Evolutionary conservation across 2,329 filamentous ascomycete genomes (phyloP).

Genomic region (Fusarium sp.): DNA sequence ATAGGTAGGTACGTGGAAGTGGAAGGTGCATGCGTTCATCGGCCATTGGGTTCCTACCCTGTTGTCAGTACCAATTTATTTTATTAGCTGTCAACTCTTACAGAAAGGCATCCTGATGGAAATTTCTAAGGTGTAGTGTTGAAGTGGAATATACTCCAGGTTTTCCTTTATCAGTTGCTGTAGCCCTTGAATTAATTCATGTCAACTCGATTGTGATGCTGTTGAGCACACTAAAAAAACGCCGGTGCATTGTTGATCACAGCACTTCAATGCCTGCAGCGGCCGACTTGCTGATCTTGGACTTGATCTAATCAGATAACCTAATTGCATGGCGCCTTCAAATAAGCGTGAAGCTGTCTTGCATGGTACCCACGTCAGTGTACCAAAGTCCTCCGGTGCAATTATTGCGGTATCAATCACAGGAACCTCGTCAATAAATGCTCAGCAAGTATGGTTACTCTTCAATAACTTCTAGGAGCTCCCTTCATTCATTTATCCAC

Average conservation of each 20-base stretch:
- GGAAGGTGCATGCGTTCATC: slow-evolving; percentile 18
- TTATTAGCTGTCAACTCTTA: not conserved
- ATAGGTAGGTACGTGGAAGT: slow-evolving; percentile 15
- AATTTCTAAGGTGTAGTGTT: too few relatives aligned
- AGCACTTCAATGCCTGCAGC: not conserved
- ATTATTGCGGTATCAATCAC: not conserved
- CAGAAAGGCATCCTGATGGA: not conserved
- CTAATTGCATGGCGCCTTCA: slow-evolving; percentile 3
- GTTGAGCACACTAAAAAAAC: not conserved
- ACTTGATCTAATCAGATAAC: slow-evolving; percentile 34
- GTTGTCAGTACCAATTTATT: not conserved
- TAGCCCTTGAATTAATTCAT: not conserved
- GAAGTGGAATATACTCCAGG: not conserved
- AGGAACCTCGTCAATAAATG: not conserved
- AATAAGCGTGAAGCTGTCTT: slow-evolving; percentile 4
- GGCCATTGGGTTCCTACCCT: slow-evolving; percentile 5
- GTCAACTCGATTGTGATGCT: not conserved
- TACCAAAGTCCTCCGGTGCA: not conserved
- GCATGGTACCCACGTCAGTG: not conserved
- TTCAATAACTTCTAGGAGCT: not conserved
- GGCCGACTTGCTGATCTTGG: slow-evolving; percentile 10
- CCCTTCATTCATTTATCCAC: not conserved
- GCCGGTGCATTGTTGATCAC: not conserved
- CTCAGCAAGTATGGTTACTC: not conserved
- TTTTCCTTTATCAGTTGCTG: too few relatives aligned